Base-by-base conservation (phyloP, 495 filamentous ascomycete genomes). In the Aspergillus incahuasiensis region DNA sequence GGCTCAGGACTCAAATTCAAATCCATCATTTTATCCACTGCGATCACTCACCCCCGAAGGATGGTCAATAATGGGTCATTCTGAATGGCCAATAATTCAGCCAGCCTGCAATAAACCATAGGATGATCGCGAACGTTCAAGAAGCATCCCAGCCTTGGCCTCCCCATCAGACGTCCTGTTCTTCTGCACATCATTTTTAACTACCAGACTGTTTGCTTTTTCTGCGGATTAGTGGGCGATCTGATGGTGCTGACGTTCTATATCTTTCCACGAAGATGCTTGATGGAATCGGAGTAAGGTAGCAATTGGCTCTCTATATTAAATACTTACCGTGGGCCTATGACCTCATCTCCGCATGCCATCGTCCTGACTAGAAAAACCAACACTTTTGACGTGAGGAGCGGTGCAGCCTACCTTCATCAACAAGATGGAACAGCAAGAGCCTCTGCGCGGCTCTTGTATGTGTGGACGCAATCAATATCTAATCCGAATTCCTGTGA, bases 381-480 rank as follows among this genome's bases (percentile, higher is more conserved):
- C 8, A 40, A 6, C 38, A 16, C 38, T 18, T 35, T 40, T 18
- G 38, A 18, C 38, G 38, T 40, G 38, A 40, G 38, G n/a, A 18
- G 38, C 18, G 38, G n/a, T 8, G 18, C 30, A 50, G 25, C 28
- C 6, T 24, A 3, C 44, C 34, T 16, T 35, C 12, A 30, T n/a
- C 34, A 46, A 15, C 54, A 71, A 66, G 6, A 84, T 82, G 80
- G 69, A 63, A 66, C 50, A 63, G 54, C 59, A 70, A 51, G 75
- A 77, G 35, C 75, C 73, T 20, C 80, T 96, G 22, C 80, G 77
- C 50, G 91, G 91, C 54, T 79, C 85, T 64, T 96, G 91, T 71
- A 82, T 86, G 22, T 96, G 91, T 68, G 90, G 90, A 39, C 84
- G 91, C 25, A 95, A 92, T 63, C 79, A 84, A 57, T 96, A 95